A percentile compares a stretch with the other conserved stretches of the same genome.
Conservation (phyloP, 2,329 filamentous ascomycete genomes). For the Fusarium sp. region DNA sequence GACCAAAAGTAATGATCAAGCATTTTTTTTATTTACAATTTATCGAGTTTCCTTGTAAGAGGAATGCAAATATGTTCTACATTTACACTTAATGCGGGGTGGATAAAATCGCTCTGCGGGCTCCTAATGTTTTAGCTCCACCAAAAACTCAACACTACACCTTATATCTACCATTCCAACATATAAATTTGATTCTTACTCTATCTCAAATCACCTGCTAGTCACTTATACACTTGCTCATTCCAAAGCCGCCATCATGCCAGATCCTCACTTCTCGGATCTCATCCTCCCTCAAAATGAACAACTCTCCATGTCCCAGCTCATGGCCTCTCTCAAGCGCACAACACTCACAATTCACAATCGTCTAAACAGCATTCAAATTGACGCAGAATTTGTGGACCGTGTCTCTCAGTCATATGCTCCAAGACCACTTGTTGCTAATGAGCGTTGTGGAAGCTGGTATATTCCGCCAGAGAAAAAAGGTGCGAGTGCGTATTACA, state of each 20-base stretch:
- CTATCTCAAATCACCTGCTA: not conserved
- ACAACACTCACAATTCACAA: slow-evolving; percentile 83
- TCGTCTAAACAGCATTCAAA: slow-evolving; percentile 80
- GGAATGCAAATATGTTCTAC: not conserved
- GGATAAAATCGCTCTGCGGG: slow-evolving; percentile 21
- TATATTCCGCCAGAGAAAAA: slow-evolving; percentile 78
- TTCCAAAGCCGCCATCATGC: slow-evolving; percentile 25
- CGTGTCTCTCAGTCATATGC: slow-evolving; percentile 65
- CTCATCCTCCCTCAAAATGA: slow-evolving; percentile 64
- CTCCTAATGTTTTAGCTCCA: slow-evolving; percentile 27
- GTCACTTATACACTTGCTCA: too few species aligned
- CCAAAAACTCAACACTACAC: slow-evolving; percentile 33
- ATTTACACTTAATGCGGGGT: slow-evolving; percentile 25
- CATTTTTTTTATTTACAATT: slow-evolving; percentile 2
- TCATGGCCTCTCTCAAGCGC: slow-evolving; percentile 77
- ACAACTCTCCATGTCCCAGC: slow-evolving; percentile 76
- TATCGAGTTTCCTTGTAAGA: not conserved
- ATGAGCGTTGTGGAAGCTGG: slow-evolving; percentile 97
- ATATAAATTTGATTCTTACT: not conserved
- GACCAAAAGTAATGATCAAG: slow-evolving; percentile 33
- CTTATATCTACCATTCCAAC: not conserved
- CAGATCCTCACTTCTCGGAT: slow-evolving; percentile 51
- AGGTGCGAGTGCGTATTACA: slow-evolving; percentile 87
- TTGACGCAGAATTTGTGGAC: slow-evolving; percentile 80
- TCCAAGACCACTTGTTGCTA: slow-evolving; percentile 80